phyloP scores from a whole-genome alignment of 441 rosid species.

The Arabidopsis hybrid region DNA sequence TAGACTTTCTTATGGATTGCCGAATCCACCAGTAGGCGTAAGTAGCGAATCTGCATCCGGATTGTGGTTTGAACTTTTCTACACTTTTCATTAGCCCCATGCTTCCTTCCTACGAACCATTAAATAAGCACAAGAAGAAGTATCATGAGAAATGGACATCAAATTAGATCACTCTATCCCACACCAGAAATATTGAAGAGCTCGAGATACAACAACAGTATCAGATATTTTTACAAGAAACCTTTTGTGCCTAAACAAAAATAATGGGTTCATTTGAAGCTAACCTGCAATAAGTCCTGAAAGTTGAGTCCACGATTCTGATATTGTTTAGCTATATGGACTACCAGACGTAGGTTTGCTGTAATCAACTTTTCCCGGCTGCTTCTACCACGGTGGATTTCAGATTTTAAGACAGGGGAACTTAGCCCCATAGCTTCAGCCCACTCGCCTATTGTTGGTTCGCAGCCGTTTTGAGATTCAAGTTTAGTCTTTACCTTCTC shows the following conservation, averaged over 20 bases:
- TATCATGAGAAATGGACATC: neutral
- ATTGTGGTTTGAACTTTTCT: slow-evolving; percentile 85
- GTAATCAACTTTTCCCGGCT: slow-evolving; percentile 71
- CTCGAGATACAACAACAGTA: neutral
- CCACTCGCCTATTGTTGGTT: slow-evolving; percentile 83
- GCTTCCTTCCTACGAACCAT: slow-evolving; percentile 72
- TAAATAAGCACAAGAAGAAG: slow-evolving; percentile 27
- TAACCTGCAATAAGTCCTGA: slow-evolving; percentile 84
- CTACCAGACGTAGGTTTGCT: slow-evolving; percentile 82
- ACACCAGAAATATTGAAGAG: neutral
- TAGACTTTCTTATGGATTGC: slow-evolving; percentile 71
- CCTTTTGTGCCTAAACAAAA: neutral
- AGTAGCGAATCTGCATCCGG: slow-evolving; percentile 79
- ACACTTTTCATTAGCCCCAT: slow-evolving; percentile 92
- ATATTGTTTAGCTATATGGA: slow-evolving; percentile 83
- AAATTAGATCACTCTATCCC: neutral
- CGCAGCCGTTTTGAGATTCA: slow-evolving; percentile 73
- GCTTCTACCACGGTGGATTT: slow-evolving; percentile 61
- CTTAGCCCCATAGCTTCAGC: slow-evolving; percentile 71
- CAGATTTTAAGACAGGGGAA: slow-evolving; percentile 59
- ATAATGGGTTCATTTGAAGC: slow-evolving; percentile 6
- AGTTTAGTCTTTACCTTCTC: slow-evolving; percentile 72
- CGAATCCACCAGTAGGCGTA: slow-evolving; percentile 98
- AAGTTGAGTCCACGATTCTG: slow-evolving; percentile 81
- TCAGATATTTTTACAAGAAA: neutral